Conservation (phyloP, 306 rosid species). For the barrel medic (Medicago truncatula) region MtrunA17r5.0-ANR NC_053045.1:37549501-37550000, state of each 20-base stretch:
- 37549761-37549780: conserved; percentile 95
- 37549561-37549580: conserved; percentile 83
- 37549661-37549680: conserved; percentile 29
- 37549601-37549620: conserved; percentile 76
- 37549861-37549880: conserved; percentile 95
- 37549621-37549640: conserved; percentile 39
- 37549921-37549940: conserved; percentile 99
- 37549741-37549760: conserved; percentile 93
- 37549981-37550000: conserved; percentile 96
- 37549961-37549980: conserved; percentile 78
- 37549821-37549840: conserved; percentile 96
- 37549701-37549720: conserved; percentile 82
- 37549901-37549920: conserved; percentile 76
- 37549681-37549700: conserved; percentile 96
- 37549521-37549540: conserved; percentile 94
- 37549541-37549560: conserved; percentile 89
- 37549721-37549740: conserved; percentile 82
- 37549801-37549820: conserved; percentile 97
- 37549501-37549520: conserved; percentile 89
- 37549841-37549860: conserved; percentile 89
- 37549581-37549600: conserved; percentile 99
- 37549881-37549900: conserved; percentile 77
- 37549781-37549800: conserved; percentile 96
- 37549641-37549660: conserved; percentile 12
- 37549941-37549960: conserved; percentile 99